These are phyloP conservation scores for Naganishia friedmannii DNA, from an alignment of 768 basidiomycete species.

Conservation along the genomic window DNA sequence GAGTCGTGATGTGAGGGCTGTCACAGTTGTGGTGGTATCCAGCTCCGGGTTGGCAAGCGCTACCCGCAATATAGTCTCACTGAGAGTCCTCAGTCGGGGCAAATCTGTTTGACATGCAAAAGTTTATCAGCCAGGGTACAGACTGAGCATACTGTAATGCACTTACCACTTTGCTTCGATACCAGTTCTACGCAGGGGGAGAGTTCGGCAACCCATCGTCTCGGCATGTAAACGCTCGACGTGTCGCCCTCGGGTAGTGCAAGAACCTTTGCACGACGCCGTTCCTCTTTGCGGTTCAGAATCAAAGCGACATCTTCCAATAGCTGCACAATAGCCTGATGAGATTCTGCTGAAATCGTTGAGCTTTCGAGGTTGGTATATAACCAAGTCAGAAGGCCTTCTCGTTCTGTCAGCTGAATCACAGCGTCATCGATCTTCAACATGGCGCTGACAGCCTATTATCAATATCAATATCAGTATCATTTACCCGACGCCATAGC, in stretches of 20 bases:
- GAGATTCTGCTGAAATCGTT: not conserved
- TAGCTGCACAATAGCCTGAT: conserved; percentile 11
- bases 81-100: conserved; percentile 8
- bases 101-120: not conserved
- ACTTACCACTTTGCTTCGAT: conserved; percentile 14
- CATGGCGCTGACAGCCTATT: conserved; percentile 19
- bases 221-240: conserved; percentile 4
- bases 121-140: not conserved
- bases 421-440: conserved; percentile 64
- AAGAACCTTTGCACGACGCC: not conserved
- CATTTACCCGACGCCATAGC: conserved; percentile 55
- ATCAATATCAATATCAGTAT: not conserved
- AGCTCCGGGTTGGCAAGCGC: conserved; percentile 10
- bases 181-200: conserved; percentile 3
- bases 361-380: conserved; percentile 38
- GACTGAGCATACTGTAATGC: not conserved
- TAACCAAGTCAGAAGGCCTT: conserved; percentile 71
- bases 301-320: conserved; percentile 38
- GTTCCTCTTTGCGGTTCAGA: conserved; percentile 31
- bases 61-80: conserved; percentile 8
- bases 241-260: conserved; percentile 13
- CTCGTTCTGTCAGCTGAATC: conserved; percentile 68
- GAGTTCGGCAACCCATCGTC: conserved; percentile 17
- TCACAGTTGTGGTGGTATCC: conserved; percentile 8
- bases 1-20: conserved; percentile 4